Conservation (phyloP, 176 grass and related monocot genomes). For the Alloteropsis semialata region DNA sequence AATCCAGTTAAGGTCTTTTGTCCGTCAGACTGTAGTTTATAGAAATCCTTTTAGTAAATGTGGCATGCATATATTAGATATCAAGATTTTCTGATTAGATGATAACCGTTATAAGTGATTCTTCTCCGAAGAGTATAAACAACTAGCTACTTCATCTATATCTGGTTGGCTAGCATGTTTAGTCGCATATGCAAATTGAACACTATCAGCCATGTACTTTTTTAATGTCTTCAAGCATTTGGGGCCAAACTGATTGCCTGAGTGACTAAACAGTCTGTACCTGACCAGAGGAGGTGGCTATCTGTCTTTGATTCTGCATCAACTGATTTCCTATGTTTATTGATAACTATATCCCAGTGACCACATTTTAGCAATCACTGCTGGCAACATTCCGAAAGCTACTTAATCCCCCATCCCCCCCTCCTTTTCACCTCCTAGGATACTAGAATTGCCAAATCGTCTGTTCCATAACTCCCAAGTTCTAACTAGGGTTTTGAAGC, state of each 20-base stretch:
- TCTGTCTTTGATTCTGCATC: background rate
- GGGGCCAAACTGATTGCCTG: background rate
- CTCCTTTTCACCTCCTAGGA: background rate
- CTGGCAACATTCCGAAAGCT: background rate
- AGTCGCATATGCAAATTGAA: background rate
- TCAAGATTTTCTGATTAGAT: background rate
- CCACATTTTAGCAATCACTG: background rate
- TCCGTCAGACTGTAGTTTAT: background rate
- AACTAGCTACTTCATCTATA: background rate
- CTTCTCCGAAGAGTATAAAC: background rate
- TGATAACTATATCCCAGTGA: background rate
- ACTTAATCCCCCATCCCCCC: no score
- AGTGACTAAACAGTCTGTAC: background rate
- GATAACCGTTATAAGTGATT: background rate
- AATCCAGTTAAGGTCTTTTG: background rate
- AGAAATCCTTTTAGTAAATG: background rate
- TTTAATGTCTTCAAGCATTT: background rate
- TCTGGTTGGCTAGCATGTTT: background rate
- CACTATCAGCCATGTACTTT: background rate
- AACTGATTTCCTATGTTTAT: background rate
- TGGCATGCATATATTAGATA: background rate
- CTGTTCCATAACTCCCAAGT: background rate
- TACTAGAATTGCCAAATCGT: background rate
- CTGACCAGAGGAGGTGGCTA: background rate
- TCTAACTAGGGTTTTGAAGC: background rate